Evolutionary conservation across 768 basidiomycete genomes (phyloP), one percentile per base, ranked within the genome.

Genomic region (Albatrellus ellisii): DNA sequence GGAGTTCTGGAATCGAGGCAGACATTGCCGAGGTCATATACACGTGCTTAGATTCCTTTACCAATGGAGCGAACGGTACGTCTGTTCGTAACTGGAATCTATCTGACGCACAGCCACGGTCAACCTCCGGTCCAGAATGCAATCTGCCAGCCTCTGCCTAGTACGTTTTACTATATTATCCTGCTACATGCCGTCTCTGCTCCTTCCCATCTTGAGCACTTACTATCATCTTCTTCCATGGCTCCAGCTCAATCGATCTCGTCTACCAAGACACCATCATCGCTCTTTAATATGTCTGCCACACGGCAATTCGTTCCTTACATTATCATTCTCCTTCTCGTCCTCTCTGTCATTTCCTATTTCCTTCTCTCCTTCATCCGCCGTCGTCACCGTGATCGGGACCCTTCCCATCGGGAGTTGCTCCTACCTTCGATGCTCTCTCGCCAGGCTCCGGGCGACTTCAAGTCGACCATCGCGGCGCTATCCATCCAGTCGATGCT

Each of bases 401-500:
- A 14, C 14, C 35, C 35, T 15, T n/a, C 28, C 28, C 28, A 8
- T 8, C 35, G 18, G 6, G 12, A 8, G 20, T 22, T 36, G 9
- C 17, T 36, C 35, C 35, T 36, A 14, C 35, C 35, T 21, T 12
- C 15, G 35, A 36, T 36, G 35, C 35, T 36, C 35, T 18, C 35
- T 12, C 15, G 20, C 14, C 17, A 36, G 35, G 35, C 35, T 6
- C 35, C 35, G 15, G 20, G 20, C 14, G 25, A 33, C 6, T 20
- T 41, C 26, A 10, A 21, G 6, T 37, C 48, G 14, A 39, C 38
- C 5, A 33, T 46, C 39, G 46, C 48, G 22, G 20, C 34, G 18
- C 38, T 43, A 27, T 20, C 37, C 9, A 26, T 28, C 1, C 45
- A 43, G 31, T 49, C 48, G 11, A 43, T 42, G 14, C 29, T 49